Evolutionary conservation across 2,329 filamentous ascomycete species (phyloP), one percentile per base, ranked within the genome.

Genomic region (Fusarium protoensiforme): DNA sequence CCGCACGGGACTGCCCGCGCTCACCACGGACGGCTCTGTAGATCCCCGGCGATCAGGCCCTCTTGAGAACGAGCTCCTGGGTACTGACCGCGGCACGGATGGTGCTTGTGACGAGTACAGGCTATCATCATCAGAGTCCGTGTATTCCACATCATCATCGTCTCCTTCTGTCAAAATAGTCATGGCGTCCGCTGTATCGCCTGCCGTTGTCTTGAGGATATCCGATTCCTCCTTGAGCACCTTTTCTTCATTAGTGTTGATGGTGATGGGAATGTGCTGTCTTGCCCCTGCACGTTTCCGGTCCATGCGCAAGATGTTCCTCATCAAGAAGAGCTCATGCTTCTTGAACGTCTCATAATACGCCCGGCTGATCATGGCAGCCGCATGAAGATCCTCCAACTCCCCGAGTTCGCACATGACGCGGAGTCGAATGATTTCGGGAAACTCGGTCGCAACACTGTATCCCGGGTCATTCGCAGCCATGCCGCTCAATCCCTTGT

Each of bases 271-370:
- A 13, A 77, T 67, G 5, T 75, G 71, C 3, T 73, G 73, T 5
- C 65, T 71, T 27, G 61, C 35, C 8, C 65, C 71, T 6, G 67
- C 67, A 35, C 78, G 70, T 29, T 76, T 72, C 0, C 76, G 67
- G 35, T 76, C 80, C 27, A 78, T 79, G 9, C 80, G 81, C 0
- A 83, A 73, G 5, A 83, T 80, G 11, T 79, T 81, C 5, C 79
- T 79, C 78, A 83, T 79, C 13, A 87, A 75, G 13, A 69, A 72
- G 3, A 83, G 78, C 72, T 87, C 84, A 62, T 87, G 82, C 46
- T 80, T 80, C 76, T 86, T 84, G 63, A 85, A 88, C 3, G 83
- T 83, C 8, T 80, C 79, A 41, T 86, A 87, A 68, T 86, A 87
- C 5, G 75, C 77, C 43, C 80, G 82, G 66, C 82, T 85, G 24